Evolutionary conservation across 2,329 filamentous ascomycete genomes (phyloP), one percentile per base, ranked within the genome.

Genomic region (Pseudogymnoascus sp.): DNA sequence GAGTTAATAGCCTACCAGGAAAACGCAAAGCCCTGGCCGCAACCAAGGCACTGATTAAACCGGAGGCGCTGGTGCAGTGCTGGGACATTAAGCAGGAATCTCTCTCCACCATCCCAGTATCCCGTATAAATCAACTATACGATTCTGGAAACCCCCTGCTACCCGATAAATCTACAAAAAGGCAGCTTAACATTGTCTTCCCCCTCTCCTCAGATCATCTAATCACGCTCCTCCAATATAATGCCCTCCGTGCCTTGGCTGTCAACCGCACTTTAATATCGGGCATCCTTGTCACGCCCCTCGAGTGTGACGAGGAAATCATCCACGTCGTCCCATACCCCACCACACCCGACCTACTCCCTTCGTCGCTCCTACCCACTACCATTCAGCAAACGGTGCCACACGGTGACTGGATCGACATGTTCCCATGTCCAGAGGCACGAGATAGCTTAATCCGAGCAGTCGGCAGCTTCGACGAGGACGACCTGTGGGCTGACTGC

Each of bases 381-480:
- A 30, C 41, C 19, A 69, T 76, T 55, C 75, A 78, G 61, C 71
- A 70, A 58, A 72, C 67, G 12, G 65, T 71, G 10, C 68, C 67
- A 23, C 75, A 77, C 62, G 67, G 65, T 33, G 68, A 70, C 61
- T 77, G 75, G 75, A 73, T 77, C 62, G 74, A 77, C 65, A 18
- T 74, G 21, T 69, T 75, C 41, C 74, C 76, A 1, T 69, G 61
- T 61, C 71, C 75, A n/a, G 66, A 65, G 58, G 68, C 63, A 64
- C 68, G 76, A 38, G 75, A 77, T 65, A 67, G 68, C 61, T 64
- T 76, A 57, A 76, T 77, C 63, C 70, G 39, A 4, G 69, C 68
- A 34, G 61, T 67, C 13, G 69, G 69, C 57, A 69, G 65, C 19
- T 76, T 74, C 34, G 74, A 77, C 60, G 73, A 75, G 33, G 74